These are phyloP conservation scores for Eucalyptus paniculata DNA, from an alignment of 345 rosid species.

Conservation along the genomic window DNA sequence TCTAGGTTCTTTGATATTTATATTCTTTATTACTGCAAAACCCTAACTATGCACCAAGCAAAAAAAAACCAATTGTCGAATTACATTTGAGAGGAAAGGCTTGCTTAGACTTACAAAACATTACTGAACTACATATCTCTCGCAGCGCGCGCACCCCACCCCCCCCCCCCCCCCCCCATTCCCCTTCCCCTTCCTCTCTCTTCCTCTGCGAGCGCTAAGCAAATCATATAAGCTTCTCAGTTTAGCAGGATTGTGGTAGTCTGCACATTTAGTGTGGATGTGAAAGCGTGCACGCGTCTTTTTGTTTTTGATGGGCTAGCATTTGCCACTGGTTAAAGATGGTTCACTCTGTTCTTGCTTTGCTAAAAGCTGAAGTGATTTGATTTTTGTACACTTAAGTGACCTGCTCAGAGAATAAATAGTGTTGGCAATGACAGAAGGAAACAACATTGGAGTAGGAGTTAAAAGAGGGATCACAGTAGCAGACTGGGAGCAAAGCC, in stretches of 20 bases:
- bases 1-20: neutral
- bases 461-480: neutral
- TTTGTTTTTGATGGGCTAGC: neutral
- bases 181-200: neutral
- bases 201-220: neutral
- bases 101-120: neutral
- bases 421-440: neutral
- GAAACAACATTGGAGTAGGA: neutral
- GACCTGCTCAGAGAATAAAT: neutral
- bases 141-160: no score
- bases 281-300: neutral
- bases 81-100: neutral
- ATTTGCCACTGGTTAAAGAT: neutral
- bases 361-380: neutral
- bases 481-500: neutral
- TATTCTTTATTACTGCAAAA: neutral
- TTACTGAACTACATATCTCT: neutral
- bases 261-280: neutral
- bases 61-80: neutral
- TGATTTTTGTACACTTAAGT: neutral
- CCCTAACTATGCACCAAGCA: neutral
- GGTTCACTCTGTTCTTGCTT: neutral
- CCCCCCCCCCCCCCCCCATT: accelerated
- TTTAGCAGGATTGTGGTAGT: neutral
- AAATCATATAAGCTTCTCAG: neutral